These are phyloP conservation scores for Cornus florida DNA, from an alignment of 148 eudicot genomes.

Conservation along the genomic window DNA sequence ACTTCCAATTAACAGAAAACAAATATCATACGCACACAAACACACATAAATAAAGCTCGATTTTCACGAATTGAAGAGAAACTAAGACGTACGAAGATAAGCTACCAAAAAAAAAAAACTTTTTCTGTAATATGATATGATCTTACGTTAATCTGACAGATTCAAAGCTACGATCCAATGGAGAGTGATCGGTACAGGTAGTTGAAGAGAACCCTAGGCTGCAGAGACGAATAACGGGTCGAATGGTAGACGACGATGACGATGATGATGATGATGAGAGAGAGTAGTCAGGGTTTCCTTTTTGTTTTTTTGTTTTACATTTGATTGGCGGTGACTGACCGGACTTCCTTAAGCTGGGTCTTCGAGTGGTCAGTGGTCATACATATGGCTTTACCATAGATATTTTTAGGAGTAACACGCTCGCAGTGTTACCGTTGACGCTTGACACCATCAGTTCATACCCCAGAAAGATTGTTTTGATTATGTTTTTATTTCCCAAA, in stretches of 20 bases:
- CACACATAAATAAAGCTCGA: neutral
- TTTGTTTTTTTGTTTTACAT: neutral
- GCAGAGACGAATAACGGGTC: neutral
- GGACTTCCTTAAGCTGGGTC: slow-evolving; percentile 15
- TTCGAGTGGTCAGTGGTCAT: slow-evolving; percentile 11
- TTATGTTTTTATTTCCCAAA: no score
- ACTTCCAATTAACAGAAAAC: neutral
- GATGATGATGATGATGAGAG: slow-evolving; percentile 27
- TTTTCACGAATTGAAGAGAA: neutral
- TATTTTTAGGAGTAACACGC: neutral
- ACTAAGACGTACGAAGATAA: slow-evolving; percentile 6
- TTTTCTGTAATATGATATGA: neutral
- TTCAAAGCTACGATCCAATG: neutral
- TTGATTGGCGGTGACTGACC: slow-evolving; percentile 28
- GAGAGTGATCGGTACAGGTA: neutral
- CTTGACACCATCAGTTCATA: no score
- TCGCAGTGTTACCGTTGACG: no score
- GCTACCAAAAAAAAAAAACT: slow-evolving; percentile 27
- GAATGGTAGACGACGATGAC: neutral
- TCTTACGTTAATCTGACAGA: slow-evolving; percentile 14
- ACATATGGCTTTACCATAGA: slow-evolving; percentile 21
- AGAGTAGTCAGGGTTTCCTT: slow-evolving; percentile 25
- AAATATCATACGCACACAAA: neutral
- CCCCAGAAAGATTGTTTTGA: no score
- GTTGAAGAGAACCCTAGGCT: slow-evolving; percentile 11